Evolutionary conservation across 805 yeast genomes (phyloP), one percentile per base, ranked within the genome.

Genomic region (Suhomyces canberraensis): DNA sequence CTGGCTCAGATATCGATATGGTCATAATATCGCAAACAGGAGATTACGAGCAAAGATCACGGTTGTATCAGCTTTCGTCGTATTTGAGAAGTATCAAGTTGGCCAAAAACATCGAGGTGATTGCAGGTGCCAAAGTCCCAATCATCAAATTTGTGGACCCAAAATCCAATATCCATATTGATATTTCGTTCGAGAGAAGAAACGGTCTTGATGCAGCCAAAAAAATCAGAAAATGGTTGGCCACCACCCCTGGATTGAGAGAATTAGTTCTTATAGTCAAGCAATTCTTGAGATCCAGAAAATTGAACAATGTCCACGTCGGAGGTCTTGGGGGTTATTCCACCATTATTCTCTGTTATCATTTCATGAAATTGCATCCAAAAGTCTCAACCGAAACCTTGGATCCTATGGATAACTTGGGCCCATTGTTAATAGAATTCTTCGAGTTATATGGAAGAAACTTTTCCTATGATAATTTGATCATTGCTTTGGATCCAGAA

Each of bases 271-370:
- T 91, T 33, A 78, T 89, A 1, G 73, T 91, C 4, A 90, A 93
- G 60, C 96, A 86, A 54, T 91, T 90, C 52, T 68, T 91, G 33
- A 69, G 88, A 21, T 79, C 87, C 1, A 70, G 97, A 50, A 77
- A 73, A 40, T 66, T 90, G 42, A 88, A 89, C 51, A 84, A 86
- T 45, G 98, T 91, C 11, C 95, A 84, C 50, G 80, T 81, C 16
- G 98, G 98, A 35, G 98, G 98, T 0, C 64, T 91, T 4, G 98
- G 98, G 28, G 98, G 98, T 0, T 91, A 83, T 56, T 79, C 96
- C 6, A 85, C 87, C n/a, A 87, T 90, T 29, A 89, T 96, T 51
- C 53, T 93, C 54, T 88, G 84, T 13, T 81, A 80, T 50, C 79
- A 91, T 13, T 89, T 90, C 52, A 60, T 90, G 43, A 75, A 70